A percentile compares a stretch with the other conserved stretches of the same genome.
Evolutionary conservation across 2,329 filamentous ascomycete genomes (phyloP).

Genomic region (Ophiostoma populinum): DNA sequence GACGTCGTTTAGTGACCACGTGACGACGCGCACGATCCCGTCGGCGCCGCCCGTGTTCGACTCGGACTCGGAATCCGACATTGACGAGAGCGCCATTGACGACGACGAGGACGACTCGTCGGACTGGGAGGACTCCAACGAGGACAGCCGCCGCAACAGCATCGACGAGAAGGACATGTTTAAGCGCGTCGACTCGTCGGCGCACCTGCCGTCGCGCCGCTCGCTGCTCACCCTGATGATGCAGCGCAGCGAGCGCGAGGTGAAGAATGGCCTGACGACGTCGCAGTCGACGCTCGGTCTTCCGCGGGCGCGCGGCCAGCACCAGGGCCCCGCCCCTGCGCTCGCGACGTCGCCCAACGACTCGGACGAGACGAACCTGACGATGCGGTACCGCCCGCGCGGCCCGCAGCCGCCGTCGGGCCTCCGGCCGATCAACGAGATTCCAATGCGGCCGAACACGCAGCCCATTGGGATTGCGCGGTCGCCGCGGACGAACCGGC

Average conservation of each 20-base stretch:
- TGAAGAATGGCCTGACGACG: slow-evolving; percentile 50
- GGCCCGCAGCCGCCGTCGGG: slow-evolving; percentile 22
- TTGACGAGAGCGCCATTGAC: slow-evolving; percentile 68
- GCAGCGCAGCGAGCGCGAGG: slow-evolving; percentile 55
- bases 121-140: slow-evolving; percentile 43
- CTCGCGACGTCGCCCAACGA: slow-evolving; percentile 36
- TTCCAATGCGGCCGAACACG: slow-evolving; percentile 46
- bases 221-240: slow-evolving; percentile 85
- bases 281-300: slow-evolving; percentile 52
- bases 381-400: slow-evolving; percentile 36
- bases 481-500: slow-evolving; percentile 77
- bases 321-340: slow-evolving; percentile 23
- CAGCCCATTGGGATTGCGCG: slow-evolving; percentile 70
- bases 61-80: slow-evolving; percentile 48
- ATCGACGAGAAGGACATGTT: slow-evolving; percentile 68
- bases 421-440: slow-evolving; percentile 39
- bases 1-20: slow-evolving; percentile 64
- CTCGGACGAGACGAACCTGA: slow-evolving; percentile 43
- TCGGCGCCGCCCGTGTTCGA: slow-evolving; percentile 21
- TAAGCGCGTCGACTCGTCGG: slow-evolving; percentile 76
- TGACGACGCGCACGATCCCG: slow-evolving; percentile 48
- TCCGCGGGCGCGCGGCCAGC: slow-evolving; percentile 34
- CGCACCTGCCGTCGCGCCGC: slow-evolving; percentile 67
- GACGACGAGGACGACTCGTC: slow-evolving; percentile 64
- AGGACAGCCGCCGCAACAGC: slow-evolving; percentile 69